Evolutionary conservation across 1,139 yeast genomes (phyloP).

Genomic region (Torulaspora globosa): DNA sequence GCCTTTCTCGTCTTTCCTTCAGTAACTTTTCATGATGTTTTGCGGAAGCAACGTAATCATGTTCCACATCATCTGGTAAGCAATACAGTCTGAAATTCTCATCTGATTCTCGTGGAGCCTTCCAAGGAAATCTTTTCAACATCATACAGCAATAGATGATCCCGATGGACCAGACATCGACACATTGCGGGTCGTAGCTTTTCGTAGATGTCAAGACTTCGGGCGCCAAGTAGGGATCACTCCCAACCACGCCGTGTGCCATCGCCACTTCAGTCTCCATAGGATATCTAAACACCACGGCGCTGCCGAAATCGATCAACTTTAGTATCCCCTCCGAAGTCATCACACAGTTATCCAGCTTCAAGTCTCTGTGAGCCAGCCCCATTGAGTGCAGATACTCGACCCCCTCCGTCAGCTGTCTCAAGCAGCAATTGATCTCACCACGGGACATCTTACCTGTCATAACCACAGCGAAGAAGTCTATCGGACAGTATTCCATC

Average conservation of each 20-base stretch:
- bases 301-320: conserved; percentile 93
- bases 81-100: conserved; percentile 67
- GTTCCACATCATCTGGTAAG: conserved; percentile 43
- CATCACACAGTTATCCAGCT: conserved; percentile 91
- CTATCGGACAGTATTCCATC: conserved; percentile 97
- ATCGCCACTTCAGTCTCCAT: conserved; percentile 71
- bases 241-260: conserved; percentile 94
- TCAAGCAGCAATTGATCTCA: conserved; percentile 86
- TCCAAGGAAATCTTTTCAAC: conserved; percentile 94
- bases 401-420: conserved; percentile 82
- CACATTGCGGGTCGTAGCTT: conserved; percentile 86
- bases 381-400: conserved; percentile 83
- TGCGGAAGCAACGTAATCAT: conserved; percentile 47
- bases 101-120: conserved; percentile 83
- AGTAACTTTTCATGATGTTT: conserved; percentile 45
- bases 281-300: conserved; percentile 90
- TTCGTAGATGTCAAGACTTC: conserved; percentile 70
- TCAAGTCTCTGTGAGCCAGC: conserved; percentile 90
- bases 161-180: conserved; percentile 94
- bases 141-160: conserved; percentile 96
- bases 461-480: conserved; percentile 96
- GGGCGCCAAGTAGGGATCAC: conserved; percentile 97
- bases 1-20: conserved; percentile 30
- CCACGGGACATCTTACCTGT: conserved; percentile 83
- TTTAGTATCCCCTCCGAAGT: conserved; percentile 82